Conservation (phyloP, 2,329 filamentous ascomycete genomes). For the Dothiorella sarmentorum region DNA sequence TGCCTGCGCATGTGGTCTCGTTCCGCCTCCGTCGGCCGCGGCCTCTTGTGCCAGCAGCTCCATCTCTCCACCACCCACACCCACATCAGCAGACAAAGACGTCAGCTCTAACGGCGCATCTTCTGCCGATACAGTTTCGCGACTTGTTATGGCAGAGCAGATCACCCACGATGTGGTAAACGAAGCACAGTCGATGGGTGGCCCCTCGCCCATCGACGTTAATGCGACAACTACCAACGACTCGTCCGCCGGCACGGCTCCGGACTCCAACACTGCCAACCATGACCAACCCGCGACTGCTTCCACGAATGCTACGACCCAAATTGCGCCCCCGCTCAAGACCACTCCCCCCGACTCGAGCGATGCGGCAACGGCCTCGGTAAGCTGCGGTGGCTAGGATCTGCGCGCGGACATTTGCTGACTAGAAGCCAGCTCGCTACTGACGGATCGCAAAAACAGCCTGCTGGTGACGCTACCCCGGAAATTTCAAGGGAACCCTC, state of each 20-base stretch:
- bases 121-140: conserved; percentile 43
- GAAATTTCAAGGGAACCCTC: conserved; percentile 27
- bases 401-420: background rate
- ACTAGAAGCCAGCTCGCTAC: conserved; percentile 9
- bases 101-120: conserved; percentile 33
- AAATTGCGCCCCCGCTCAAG: conserved; percentile 23
- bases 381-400: conserved; percentile 25
- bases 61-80: conserved; percentile 7
- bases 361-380: conserved; percentile 19
- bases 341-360: background rate
- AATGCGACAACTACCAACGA: conserved; percentile 59
- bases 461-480: conserved; percentile 12
- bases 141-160: conserved; percentile 71
- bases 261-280: conserved; percentile 33
- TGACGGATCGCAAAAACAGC: conserved; percentile 7
- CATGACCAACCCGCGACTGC: conserved; percentile 38
- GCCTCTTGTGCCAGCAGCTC: conserved; percentile 13
- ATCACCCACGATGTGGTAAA: conserved; percentile 69
- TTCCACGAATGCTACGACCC: conserved; percentile 26
- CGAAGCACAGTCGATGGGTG: conserved; percentile 65
- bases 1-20: conserved; percentile 23
- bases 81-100: conserved; percentile 26
- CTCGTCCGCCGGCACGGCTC: conserved; percentile 47
- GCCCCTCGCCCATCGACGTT: conserved; percentile 61
- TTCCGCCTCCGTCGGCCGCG: conserved; percentile 18